Conservation (phyloP, 257 asterid genomes). For the Plantago elongata region DNA sequence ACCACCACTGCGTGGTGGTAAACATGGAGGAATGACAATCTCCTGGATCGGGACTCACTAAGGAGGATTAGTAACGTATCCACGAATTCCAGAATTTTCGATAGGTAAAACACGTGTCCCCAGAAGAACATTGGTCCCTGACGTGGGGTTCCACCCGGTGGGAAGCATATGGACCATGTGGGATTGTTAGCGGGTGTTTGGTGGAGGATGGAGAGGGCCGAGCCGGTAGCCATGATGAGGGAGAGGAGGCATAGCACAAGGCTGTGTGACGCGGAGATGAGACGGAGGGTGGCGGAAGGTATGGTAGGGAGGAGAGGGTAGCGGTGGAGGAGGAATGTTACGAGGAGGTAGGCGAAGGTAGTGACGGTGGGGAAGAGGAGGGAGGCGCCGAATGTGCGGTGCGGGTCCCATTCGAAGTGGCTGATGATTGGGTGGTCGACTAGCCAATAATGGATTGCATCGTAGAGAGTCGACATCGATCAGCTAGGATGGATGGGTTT, state of each 20-base stretch:
- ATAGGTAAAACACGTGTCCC: slow-evolving; percentile 62
- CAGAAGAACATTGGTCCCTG: slow-evolving; percentile 60
- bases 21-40: slow-evolving; percentile 73
- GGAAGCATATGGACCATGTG: slow-evolving; percentile 56
- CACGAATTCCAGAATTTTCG: slow-evolving; percentile 55
- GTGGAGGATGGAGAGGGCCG: slow-evolving; percentile 46
- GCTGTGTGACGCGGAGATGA: slow-evolving; percentile 49
- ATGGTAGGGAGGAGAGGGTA: slow-evolving; percentile 30
- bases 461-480: slow-evolving; percentile 31
- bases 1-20: slow-evolving; percentile 65
- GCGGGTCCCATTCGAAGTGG: slow-evolving; percentile 47
- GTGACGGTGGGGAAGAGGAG: slow-evolving; percentile 35
- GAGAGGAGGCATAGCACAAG: slow-evolving; percentile 52
- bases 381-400: slow-evolving; percentile 43
- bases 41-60: slow-evolving; percentile 41
- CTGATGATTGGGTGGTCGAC: slow-evolving; percentile 49
- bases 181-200: slow-evolving; percentile 44
- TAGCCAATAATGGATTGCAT: slow-evolving; percentile 39
- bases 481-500: too few species aligned
- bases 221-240: slow-evolving; percentile 56
- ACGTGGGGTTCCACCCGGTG: slow-evolving; percentile 24
- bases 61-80: slow-evolving; percentile 56
- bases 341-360: slow-evolving; percentile 39
- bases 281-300: slow-evolving; percentile 42
- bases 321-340: slow-evolving; percentile 42